Percentiles rank a stretch among this genome's conserved stretches.
Evolutionary conservation across 148 eudicot species (phyloP).

Genomic region (Fagopyrum esculentum): DNA sequence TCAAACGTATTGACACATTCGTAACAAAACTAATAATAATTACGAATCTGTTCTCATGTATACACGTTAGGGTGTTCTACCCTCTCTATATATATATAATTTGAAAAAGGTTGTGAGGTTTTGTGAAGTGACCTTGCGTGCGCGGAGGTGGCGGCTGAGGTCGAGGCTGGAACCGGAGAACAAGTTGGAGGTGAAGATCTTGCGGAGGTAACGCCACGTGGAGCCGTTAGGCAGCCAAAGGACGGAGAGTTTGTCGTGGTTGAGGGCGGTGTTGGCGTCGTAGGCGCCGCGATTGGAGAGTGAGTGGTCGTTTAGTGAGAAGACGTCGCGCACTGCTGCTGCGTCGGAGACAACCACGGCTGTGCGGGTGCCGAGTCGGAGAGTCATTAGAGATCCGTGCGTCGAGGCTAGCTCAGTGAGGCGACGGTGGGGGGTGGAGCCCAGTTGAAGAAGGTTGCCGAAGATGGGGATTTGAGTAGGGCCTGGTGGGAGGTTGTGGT

Average conservation of each 20-base stretch:
- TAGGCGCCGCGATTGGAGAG: slow-evolving; percentile 26
- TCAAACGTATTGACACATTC: too few relatives aligned
- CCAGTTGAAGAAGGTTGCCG: slow-evolving; percentile 46
- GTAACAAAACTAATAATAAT: too few relatives aligned
- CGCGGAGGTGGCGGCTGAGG: slow-evolving; percentile 15
- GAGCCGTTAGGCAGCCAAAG: slow-evolving; percentile 19
- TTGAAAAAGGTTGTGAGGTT: too few relatives aligned
- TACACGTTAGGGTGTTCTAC: too few relatives aligned
- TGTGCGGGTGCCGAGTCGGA: slow-evolving; percentile 30
- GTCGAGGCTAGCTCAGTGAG: slow-evolving; percentile 33
- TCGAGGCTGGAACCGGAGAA: slow-evolving; percentile 28
- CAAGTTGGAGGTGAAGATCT: slow-evolving; percentile 23
- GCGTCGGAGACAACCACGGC: slow-evolving; percentile 40
- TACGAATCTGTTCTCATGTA: too few relatives aligned
- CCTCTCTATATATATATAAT: too few relatives aligned
- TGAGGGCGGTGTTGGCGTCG: slow-evolving; percentile 28
- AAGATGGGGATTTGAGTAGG: slow-evolving; percentile 40
- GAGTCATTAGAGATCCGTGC: slow-evolving; percentile 37
- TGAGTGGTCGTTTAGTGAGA: slow-evolving; percentile 37
- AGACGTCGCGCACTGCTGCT: slow-evolving; percentile 38
- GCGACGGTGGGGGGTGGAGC: slow-evolving; percentile 36
- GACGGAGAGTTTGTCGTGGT: slow-evolving; percentile 24
- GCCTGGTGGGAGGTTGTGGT: slow-evolving; percentile 26
- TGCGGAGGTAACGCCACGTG: slow-evolving; percentile 34
- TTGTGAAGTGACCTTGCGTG: too few relatives aligned